Evolutionary conservation across 2,329 filamentous ascomycete genomes (phyloP), one percentile per base, ranked within the genome.

Genomic region (Tolypocladium pustulatum): DNA sequence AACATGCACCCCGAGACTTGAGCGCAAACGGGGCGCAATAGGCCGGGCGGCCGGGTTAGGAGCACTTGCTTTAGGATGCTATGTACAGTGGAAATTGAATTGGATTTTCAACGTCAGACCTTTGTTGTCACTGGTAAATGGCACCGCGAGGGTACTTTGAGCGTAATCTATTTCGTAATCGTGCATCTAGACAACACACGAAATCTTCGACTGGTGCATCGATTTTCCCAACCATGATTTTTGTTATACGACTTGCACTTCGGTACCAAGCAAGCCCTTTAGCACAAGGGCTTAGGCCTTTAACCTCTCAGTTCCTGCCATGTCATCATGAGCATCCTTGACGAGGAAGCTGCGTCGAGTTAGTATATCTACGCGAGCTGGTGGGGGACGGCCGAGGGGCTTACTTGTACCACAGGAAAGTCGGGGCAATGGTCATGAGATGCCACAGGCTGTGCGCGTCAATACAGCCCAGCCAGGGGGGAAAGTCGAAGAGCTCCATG

Each of bases 371-470:
- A 5, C 41, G 36, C 27, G 22, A 30, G 22, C 1, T 10, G 22
- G 8, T 36, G 7, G 34, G 41, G 32, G 43, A 38, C 27, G 0
- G 36, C 22, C 17, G 7, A 15, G 4, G 53, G 46, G 86, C 91
- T 80, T 77, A 97, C 92, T 89, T 91, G 73, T 99, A 99, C 90
- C 90, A 97, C 78, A 96, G 82, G 55, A 94, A 78, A 0, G 90
- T 90, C 12, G 94, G 94, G 37, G 83, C 82, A 56, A 99, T 93
- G 0, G 94, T 99, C 59, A 92, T 91, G 61, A 96, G 71, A 80
- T 99, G 94, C 94, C 94, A 99, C 62, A 99, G 73, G 68, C 90
- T 92, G 75, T 99, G 94, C 4, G 94, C 94, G 78, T 99, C 94
- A 56, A 99, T 74, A 72, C 88, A 85, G 9, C 90, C 89, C 71